Conservation (phyloP, 441 rosid species). For the Pelargonium fulgidum region DNA sequence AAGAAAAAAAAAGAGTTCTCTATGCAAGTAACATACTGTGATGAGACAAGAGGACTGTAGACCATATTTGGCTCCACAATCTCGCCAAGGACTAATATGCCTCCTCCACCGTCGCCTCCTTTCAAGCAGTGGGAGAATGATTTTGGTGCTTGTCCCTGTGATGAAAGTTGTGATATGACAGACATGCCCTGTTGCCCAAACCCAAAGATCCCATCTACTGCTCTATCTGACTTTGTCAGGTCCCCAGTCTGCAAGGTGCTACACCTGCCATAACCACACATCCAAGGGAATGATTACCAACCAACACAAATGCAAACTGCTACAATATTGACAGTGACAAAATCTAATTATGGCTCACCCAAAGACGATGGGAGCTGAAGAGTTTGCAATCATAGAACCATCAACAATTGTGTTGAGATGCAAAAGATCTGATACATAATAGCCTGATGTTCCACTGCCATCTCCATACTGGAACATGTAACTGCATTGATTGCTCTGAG, state of each 20-base stretch:
- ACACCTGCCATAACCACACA: constrained; percentile 37
- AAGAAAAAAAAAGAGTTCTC: no score
- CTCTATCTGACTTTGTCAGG: constrained; percentile 55
- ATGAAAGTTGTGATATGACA: constrained; percentile 55
- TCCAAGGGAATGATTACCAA: constrained; percentile 17
- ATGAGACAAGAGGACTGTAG: constrained; percentile 59
- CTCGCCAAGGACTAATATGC: constrained; percentile 70
- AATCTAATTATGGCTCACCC: constrained; percentile 36
- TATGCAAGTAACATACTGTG: constrained; percentile 39
- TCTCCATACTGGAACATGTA: constrained; percentile 68
- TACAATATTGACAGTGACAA: not conserved
- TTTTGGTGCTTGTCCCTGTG: constrained; percentile 55
- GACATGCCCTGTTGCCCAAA: constrained; percentile 60
- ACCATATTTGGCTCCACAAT: constrained; percentile 63
- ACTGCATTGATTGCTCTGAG: constrained; percentile 46
- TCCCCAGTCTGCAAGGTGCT: constrained; percentile 65
- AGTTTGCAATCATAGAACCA: constrained; percentile 41
- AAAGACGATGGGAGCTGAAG: constrained; percentile 50
- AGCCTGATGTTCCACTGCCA: constrained; percentile 70
- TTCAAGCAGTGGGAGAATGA: constrained; percentile 70
- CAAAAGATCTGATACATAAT: constrained; percentile 49
- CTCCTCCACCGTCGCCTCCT: constrained; percentile 68
- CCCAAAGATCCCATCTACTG: constrained; percentile 71
- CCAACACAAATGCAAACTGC: not conserved
- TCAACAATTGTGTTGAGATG: constrained; percentile 49